Evolutionary conservation across 192 early-diverging fungal species (phyloP), one percentile per base, ranked within the genome.

Genomic region (Backusella circina): DNA sequence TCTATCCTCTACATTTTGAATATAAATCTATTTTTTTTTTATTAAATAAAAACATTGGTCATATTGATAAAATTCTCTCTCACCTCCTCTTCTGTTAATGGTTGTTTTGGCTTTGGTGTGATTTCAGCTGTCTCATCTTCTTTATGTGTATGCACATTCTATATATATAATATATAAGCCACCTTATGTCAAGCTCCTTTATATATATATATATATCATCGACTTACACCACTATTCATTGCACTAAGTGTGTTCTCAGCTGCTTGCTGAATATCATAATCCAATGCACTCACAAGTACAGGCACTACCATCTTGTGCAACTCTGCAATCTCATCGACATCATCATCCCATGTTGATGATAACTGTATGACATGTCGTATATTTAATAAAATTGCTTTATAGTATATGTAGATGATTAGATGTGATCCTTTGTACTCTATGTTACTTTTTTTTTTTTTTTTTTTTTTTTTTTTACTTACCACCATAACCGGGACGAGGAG

Each of bases 231-330:
- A 65, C 84, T 80, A 8, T 81, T 69, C 2, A 78, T 78, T 15
- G 82, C 80, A 4, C 75, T 73, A 10, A 80, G 65, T 18, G 85
- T 79, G 26, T 86, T 79, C 18, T 83, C 68, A n/a, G 85, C 79
- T 50, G 83, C 84, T n/a, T 75, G 68, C 39, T 88, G 84, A 37
- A 89, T 80, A 54, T 89, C 84, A 75, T 75, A 86, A 67, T 81
- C 80, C 41, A 89, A 76, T 23, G 84, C 80, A 8, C 74, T 65
- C 9, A 78, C 70, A 33, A 89, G 71, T 16, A 89, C 78, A 5
- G 88, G 88, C 10, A 89, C 65, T 18, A 88, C 64, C 39, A 78
- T 72, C 41, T 76, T 79, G 66, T 86, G 83, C 28, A 89, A 77
- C 15, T 83, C 80, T 12, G 70, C 70, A 50, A 81, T 75, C 32